These are phyloP conservation scores for Pichia cactophila DNA, from an alignment of 1,139 yeast species.

Conservation along the genomic window DNA sequence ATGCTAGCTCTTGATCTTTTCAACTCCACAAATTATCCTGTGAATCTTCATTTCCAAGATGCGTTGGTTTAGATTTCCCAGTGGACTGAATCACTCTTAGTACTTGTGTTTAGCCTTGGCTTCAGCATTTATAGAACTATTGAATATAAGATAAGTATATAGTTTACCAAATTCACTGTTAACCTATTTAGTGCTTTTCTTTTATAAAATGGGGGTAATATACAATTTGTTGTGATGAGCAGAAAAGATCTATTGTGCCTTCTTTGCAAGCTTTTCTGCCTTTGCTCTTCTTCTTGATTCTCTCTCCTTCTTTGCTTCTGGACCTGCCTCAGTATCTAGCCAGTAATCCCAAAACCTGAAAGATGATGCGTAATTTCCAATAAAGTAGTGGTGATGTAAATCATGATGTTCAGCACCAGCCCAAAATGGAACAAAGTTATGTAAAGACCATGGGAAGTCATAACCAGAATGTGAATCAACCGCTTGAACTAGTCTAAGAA, in stretches of 20 bases:
- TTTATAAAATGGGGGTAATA: background rate
- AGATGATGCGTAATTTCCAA: slow-evolving; percentile 87
- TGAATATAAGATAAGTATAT: too few relatives aligned
- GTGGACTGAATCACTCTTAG: too few relatives aligned
- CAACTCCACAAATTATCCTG: too few relatives aligned
- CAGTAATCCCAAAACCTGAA: slow-evolving; percentile 93
- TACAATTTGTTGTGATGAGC: background rate
- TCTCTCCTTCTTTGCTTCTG: slow-evolving; percentile 56
- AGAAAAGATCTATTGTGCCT: slow-evolving; percentile 4
- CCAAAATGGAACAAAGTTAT: slow-evolving; percentile 90
- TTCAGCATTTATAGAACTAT: too few relatives aligned
- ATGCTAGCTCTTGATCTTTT: too few relatives aligned
- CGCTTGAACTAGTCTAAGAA: slow-evolving; percentile 82
- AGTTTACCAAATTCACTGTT: background rate
- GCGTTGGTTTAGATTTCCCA: too few relatives aligned
- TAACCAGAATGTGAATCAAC: slow-evolving; percentile 97
- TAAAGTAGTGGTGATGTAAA: slow-evolving; percentile 87
- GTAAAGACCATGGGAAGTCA: slow-evolving; percentile 95
- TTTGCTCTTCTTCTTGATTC: slow-evolving; percentile 49
- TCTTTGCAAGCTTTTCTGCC: slow-evolving; percentile 38
- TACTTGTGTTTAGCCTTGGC: too few relatives aligned
- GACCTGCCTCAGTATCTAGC: slow-evolving; percentile 80
- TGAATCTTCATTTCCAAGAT: too few relatives aligned
- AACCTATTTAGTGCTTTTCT: background rate
- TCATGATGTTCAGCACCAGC: slow-evolving; percentile 99